Base-by-base conservation (phyloP, 2,329 filamentous ascomycete genomes). In the Clarireedia paspali region DNA sequence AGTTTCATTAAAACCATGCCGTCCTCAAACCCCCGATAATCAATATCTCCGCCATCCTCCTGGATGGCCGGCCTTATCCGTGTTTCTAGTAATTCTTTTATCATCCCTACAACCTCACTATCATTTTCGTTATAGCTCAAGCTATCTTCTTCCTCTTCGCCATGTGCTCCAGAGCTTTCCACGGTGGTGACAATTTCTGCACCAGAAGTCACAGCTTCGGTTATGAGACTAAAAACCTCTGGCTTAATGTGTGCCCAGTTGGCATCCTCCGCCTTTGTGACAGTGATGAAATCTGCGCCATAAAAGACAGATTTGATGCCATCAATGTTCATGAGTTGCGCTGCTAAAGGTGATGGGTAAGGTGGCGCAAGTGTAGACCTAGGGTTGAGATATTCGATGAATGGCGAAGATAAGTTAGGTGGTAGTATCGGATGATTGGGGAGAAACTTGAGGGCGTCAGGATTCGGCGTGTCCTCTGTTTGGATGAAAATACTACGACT, bases 31-130 rank as follows among this genome's bases (percentile, higher is more conserved):
- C 92, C 92, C 17, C 89, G 79, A 70, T 92, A 95, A 71, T 99
- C 94, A 67, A 99, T 97, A 70, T 99, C 94, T 47, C 94, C 94
- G 48, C 94, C 94, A 64, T 99, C 94, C 70, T 97, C 94, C 71
- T 97, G 94, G 60, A 99, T 99, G 1, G 92, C 89, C 0, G 94
- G 94, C 45, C 94, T 81, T 67, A 99, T 96, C 60, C 94, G 81
- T 26, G 94, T 99, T 73, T 99, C 94, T 38, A 99, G 78, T 34
- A 99, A 76, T 74, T 99, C 94, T 75, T 97, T 96, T 74, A 99
- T 97, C 94, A 97, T 97, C 57, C 90, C 88, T 7, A 99, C 87
- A 10, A 96, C 89, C 73, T 99, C 94, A 63, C 85, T 87, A 70
- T 99, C 94, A 60, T 95, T 86, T 69, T 96, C 91, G 65, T 92